Evolutionary conservation across 2,329 filamentous ascomycete species (phyloP).

Genomic region (Cercospora beticola): DNA sequence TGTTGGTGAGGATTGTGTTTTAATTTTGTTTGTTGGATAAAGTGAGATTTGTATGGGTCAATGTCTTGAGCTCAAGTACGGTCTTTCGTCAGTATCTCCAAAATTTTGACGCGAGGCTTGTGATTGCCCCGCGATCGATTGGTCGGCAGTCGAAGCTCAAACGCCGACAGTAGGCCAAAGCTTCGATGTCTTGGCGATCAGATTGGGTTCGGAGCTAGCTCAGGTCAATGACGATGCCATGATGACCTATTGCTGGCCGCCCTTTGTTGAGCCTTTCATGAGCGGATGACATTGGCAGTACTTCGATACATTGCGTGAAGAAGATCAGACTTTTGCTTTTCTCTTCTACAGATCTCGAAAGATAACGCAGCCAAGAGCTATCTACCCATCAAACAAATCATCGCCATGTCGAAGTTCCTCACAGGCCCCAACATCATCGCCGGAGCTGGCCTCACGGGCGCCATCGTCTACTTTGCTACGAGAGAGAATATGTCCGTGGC

Average conservation of each 20-base stretch:
- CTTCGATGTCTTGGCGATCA: constrained; percentile 2
- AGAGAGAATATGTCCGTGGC: constrained; percentile 1
- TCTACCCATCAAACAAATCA: not conserved
- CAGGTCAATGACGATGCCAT: constrained; percentile 9
- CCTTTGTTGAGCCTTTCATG: not conserved
- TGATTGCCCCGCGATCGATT: not conserved
- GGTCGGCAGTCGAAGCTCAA: not conserved
- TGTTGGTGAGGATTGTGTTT: not conserved
- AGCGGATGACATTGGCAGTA: not conserved
- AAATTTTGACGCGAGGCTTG: constrained; percentile 10
- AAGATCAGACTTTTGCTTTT: constrained; percentile 8
- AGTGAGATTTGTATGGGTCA: not conserved
- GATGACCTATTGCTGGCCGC: not conserved
- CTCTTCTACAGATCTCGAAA: not conserved
- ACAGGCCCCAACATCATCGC: constrained; percentile 34
- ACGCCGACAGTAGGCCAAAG: not conserved
- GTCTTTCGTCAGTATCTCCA: not conserved
- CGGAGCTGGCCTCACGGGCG: constrained; percentile 30
- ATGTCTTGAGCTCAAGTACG: not conserved
- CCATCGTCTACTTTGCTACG: constrained; percentile 25
- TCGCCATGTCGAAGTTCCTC: constrained; percentile 31
- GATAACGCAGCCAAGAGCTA: constrained; percentile 4
- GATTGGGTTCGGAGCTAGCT: not conserved
- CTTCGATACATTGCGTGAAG: not conserved
- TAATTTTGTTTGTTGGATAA: not conserved